phyloP scores from a whole-genome alignment of 805 yeast genomes.

The Ogataea populi-albae region DNA sequence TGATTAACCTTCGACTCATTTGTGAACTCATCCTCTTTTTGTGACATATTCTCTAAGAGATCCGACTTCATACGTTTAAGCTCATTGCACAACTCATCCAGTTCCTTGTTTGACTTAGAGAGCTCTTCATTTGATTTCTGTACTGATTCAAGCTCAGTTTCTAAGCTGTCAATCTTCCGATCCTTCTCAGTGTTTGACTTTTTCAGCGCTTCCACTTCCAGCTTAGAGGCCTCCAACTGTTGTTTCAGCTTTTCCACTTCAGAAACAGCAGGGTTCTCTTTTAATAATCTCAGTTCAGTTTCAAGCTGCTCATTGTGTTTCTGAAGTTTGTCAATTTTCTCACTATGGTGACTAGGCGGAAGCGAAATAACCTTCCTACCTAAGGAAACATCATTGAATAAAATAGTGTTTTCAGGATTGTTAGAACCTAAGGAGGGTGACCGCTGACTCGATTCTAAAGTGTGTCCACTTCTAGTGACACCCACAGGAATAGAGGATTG shows the following conservation, averaged over 20 bases:
- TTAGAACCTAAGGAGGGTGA: conserved; percentile 1
- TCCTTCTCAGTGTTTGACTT: conserved; percentile 16
- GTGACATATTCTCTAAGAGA: conserved; percentile 62
- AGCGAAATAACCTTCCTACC: conserved; percentile 25
- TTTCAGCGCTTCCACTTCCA: conserved; percentile 17
- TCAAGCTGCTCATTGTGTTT: conserved; percentile 22
- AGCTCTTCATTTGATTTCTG: conserved; percentile 9
- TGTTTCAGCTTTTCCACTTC: conserved; percentile 14
- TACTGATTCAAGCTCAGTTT: conserved; percentile 7
- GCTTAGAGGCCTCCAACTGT: conserved; percentile 17
- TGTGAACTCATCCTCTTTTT: conserved; percentile 57
- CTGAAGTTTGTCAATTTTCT: conserved; percentile 21
- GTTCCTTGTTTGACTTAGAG: conserved; percentile 11
- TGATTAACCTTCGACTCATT: conserved; percentile 50
- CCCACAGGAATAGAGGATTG: conserved; percentile 6
- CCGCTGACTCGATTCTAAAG: conserved; percentile 7
- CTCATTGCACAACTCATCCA: conserved; percentile 20
- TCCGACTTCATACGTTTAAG: conserved; percentile 52
- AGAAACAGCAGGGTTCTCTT: conserved; percentile 10
- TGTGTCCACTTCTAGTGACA: conserved; percentile 7
- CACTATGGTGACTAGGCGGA: conserved; percentile 30
- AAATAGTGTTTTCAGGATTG: conserved; percentile 15
- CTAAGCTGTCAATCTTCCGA: conserved; percentile 10
- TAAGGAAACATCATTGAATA: conserved; percentile 19
- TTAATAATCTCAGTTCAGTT: conserved; percentile 15